Percentiles rank a stretch among this genome's conserved stretches.
Conservation (phyloP, 2,329 filamentous ascomycete species). For the Emydomyces testavorans region DNA sequence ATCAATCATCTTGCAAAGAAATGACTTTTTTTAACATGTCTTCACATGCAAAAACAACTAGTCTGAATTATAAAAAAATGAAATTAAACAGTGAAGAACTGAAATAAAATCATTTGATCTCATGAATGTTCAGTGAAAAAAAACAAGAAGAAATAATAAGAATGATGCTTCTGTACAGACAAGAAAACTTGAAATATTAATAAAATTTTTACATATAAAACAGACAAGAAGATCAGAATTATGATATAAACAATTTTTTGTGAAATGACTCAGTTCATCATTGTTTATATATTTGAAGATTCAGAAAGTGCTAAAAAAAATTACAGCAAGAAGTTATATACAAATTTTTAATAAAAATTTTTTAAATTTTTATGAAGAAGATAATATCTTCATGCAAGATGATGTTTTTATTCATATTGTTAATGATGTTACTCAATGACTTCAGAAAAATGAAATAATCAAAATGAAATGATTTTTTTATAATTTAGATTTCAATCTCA, state of each 20-base stretch:
- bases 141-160: neutral
- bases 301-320: neutral
- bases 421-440: neutral
- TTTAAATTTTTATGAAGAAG: neutral
- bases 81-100: no score
- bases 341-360: conserved; percentile 1
- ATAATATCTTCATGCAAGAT: conserved; percentile 1
- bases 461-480: conserved; percentile 13
- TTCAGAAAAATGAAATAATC: neutral
- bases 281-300: neutral
- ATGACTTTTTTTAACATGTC: no score
- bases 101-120: no score
- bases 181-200: neutral
- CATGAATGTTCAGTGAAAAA: no score
- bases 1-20: no score
- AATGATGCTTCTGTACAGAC: neutral
- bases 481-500: conserved; percentile 20
- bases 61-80: no score
- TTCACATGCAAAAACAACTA: no score
- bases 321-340: neutral
- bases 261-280: neutral
- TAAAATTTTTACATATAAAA: neutral
- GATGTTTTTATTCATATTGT: neutral
- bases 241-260: neutral
- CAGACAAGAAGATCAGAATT: neutral